phyloP scores from a whole-genome alignment of 768 basidiomycete species.

The Lentinula boryana region DNA sequence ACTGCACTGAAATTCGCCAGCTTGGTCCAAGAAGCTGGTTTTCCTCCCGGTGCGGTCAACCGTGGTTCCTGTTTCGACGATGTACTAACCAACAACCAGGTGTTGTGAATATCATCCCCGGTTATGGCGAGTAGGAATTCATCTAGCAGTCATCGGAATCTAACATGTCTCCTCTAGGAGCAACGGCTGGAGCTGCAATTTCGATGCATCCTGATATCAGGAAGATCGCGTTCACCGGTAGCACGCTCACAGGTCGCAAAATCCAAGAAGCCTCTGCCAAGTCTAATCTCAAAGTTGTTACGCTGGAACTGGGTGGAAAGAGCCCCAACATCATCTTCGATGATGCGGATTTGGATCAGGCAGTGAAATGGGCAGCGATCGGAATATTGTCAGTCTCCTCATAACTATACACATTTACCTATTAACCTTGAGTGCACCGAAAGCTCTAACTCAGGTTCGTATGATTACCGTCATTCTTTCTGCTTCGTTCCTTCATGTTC shows the following conservation, averaged over 20 bases:
- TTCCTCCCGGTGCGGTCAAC: slow-evolving; percentile 62
- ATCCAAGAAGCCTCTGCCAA: slow-evolving; percentile 63
- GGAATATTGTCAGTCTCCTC: slow-evolving; percentile 46
- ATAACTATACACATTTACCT: background rate
- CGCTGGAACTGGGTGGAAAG: slow-evolving; percentile 76
- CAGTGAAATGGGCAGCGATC: slow-evolving; percentile 50
- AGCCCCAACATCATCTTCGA: slow-evolving; percentile 56
- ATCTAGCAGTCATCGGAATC: background rate
- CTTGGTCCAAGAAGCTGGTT: slow-evolving; percentile 50
- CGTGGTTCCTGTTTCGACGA: slow-evolving; percentile 49
- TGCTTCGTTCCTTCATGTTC: background rate
- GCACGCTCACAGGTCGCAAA: slow-evolving; percentile 54
- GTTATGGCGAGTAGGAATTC: slow-evolving; percentile 3
- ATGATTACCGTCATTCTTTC: background rate
- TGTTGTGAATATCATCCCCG: slow-evolving; percentile 7
- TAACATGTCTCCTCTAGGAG: slow-evolving; percentile 22
- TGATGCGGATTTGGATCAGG: slow-evolving; percentile 53
- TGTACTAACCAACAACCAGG: slow-evolving; percentile 1
- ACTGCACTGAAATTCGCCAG: slow-evolving; percentile 40
- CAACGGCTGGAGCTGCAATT: slow-evolving; percentile 51
- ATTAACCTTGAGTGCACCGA: background rate
- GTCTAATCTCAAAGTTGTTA: slow-evolving; percentile 64
- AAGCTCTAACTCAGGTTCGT: slow-evolving; percentile 4
- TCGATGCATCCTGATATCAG: slow-evolving; percentile 47
- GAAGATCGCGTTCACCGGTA: slow-evolving; percentile 72